A percentile compares a stretch with the other conserved stretches of the same genome.
These are phyloP conservation scores for Penicillium decumbens DNA, from an alignment of 2,329 filamentous ascomycete genomes.

Conservation along the genomic window DNA sequence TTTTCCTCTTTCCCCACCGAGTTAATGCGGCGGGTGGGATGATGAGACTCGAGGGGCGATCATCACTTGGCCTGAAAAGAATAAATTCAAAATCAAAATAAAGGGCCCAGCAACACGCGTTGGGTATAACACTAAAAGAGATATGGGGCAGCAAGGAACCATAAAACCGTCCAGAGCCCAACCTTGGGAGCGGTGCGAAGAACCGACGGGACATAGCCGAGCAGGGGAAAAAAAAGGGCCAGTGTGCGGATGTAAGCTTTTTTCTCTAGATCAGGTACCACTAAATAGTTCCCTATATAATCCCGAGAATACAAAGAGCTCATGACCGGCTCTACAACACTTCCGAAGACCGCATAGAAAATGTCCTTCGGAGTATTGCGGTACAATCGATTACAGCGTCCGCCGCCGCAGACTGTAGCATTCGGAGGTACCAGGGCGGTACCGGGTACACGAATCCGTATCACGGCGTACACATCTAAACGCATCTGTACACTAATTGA, in stretches of 20 bases:
- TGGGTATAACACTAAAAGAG: neutral
- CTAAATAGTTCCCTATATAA: neutral
- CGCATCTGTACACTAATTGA: neutral
- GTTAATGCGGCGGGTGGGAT: constrained; percentile 12
- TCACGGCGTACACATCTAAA: neutral
- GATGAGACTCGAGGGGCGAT: constrained; percentile 16
- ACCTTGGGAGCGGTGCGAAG: constrained; percentile 12
- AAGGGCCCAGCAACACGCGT: neutral
- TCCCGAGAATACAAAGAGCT: neutral
- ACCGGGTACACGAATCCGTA: constrained; percentile 5
- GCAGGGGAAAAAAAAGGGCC: neutral
- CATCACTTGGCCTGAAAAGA: constrained; percentile 14
- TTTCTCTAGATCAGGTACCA: constrained; percentile 2
- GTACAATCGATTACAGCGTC: neutral
- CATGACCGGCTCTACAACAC: neutral
- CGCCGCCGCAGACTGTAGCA: neutral
- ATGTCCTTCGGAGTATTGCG: neutral
- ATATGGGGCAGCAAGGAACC: constrained; percentile 11
- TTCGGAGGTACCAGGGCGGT: neutral
- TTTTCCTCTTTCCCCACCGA: constrained; percentile 16
- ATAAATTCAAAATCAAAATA: constrained; percentile 6
- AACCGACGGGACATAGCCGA: constrained; percentile 17
- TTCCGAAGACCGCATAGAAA: neutral
- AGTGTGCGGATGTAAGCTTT: constrained; percentile 9
- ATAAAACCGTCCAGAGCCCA: constrained; percentile 5